phyloP scores from a whole-genome alignment of 1,284 basidiomycete species.

The Rhodotorula sp. region DNA sequence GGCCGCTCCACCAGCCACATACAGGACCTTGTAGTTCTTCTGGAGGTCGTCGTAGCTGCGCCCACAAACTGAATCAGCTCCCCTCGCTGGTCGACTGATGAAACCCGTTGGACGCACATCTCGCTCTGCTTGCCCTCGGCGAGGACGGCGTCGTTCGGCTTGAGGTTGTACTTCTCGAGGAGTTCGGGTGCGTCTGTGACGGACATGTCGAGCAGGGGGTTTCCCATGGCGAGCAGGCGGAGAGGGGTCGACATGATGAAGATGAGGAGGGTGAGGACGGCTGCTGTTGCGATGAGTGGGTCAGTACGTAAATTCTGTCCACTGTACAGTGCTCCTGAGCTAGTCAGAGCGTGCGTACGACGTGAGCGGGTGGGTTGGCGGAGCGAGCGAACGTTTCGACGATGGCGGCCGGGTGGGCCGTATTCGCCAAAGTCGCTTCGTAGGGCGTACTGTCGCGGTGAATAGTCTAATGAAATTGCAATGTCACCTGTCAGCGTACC shows the following conservation, averaged over 20 bases:
- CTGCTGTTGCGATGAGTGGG: neutral
- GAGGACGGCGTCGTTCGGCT: constrained; percentile 94
- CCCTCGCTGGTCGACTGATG: neutral
- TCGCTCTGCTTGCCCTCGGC: constrained; percentile 83
- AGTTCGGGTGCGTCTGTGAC: constrained; percentile 61
- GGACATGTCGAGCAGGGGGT: constrained; percentile 49
- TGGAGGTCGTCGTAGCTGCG: constrained; percentile 84
- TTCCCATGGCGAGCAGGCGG: constrained; percentile 47
- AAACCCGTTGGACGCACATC: constrained; percentile 59
- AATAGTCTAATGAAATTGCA: too few species aligned
- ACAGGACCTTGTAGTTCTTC: constrained; percentile 73
- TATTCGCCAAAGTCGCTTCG: too few species aligned
- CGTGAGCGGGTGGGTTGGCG: too few species aligned
- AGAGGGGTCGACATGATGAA: constrained; percentile 9
- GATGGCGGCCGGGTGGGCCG: too few species aligned
- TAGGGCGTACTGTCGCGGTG: too few species aligned
- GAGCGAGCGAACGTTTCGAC: too few species aligned
- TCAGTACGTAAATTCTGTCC: neutral
- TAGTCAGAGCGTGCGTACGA: too few species aligned
- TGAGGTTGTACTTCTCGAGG: constrained; percentile 86
- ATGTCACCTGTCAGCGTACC: too few species aligned
- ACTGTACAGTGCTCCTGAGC: too few species aligned
- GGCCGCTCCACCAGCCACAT: constrained; percentile 94
- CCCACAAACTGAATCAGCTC: too few species aligned
- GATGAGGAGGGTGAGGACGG: neutral